These are phyloP conservation scores for Canavalia gladiata DNA, from an alignment of 306 rosid genomes.

Conservation along the genomic window DNA sequence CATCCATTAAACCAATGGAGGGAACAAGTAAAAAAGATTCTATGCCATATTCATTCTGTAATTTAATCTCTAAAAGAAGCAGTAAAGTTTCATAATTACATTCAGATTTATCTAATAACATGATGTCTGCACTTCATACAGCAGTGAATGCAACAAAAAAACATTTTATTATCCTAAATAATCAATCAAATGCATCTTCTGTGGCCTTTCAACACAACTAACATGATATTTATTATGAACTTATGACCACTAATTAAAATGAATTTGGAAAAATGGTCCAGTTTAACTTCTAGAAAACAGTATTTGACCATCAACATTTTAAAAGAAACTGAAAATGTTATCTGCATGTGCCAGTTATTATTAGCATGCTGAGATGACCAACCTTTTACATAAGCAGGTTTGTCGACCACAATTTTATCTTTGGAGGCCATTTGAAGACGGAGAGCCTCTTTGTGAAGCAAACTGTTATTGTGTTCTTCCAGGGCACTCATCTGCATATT, in stretches of 20 bases:
- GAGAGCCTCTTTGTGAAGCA: constrained; percentile 99
- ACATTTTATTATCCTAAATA: constrained; percentile 29
- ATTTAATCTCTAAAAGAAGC: constrained; percentile 12
- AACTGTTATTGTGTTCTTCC: constrained; percentile 95
- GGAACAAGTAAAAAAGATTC: constrained; percentile 2
- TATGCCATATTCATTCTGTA: not conserved
- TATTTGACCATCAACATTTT: constrained; percentile 5
- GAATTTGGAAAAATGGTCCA: constrained; percentile 6
- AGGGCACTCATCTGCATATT: constrained; percentile 99
- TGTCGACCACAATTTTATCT: constrained; percentile 86
- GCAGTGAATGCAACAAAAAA: constrained; percentile 20
- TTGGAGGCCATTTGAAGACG: constrained; percentile 97
- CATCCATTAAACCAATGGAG: constrained; percentile 27
- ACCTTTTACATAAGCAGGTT: constrained; percentile 96
- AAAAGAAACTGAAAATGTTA: constrained; percentile 23
- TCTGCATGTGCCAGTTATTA: constrained; percentile 13
- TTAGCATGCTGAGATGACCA: constrained; percentile 46
- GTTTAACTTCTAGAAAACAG: constrained; percentile 30
- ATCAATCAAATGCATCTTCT: constrained; percentile 29
- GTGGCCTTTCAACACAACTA: constrained; percentile 30
- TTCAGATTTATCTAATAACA: constrained; percentile 17
- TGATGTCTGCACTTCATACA: constrained; percentile 23
- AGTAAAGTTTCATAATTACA: constrained; percentile 8
- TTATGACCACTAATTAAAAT: constrained; percentile 4
- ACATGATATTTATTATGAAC: constrained; percentile 16